phyloP scores from a whole-genome alignment of 1,139 yeast species.

The Blastobotrys indianensis region DNA sequence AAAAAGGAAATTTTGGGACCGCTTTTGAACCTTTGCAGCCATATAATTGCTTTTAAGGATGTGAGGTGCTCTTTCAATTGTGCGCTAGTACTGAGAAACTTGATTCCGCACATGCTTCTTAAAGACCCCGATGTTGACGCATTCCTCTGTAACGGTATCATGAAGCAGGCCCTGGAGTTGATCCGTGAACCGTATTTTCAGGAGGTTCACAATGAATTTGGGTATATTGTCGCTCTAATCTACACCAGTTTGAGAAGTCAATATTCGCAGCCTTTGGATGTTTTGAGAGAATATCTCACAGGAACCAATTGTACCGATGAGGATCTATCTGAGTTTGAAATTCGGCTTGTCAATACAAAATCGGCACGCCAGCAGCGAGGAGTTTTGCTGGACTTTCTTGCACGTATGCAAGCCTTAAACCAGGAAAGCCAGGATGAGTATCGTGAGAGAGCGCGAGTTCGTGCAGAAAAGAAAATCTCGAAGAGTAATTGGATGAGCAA shows the following conservation, averaged over 20 bases:
- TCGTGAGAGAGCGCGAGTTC: conserved; percentile 38
- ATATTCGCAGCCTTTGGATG: conserved; percentile 39
- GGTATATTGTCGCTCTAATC: conserved; percentile 73
- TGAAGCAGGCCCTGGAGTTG: conserved; percentile 52
- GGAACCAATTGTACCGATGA: conserved; percentile 35
- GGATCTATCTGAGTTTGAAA: conserved; percentile 44
- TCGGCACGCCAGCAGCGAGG: conserved; percentile 69
- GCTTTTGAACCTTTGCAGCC: conserved; percentile 67
- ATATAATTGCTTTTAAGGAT: conserved; percentile 76
- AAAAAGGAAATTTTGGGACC: conserved; percentile 71
- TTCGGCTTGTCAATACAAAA: conserved; percentile 53
- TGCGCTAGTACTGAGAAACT: conserved; percentile 68
- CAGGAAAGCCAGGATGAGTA: conserved; percentile 32
- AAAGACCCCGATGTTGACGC: conserved; percentile 74
- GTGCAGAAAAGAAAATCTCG: conserved; percentile 31
- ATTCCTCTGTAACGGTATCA: conserved; percentile 51
- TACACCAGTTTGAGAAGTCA: conserved; percentile 68
- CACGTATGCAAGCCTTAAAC: conserved; percentile 32
- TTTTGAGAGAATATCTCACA: conserved; percentile 31
- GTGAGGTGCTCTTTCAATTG: conserved; percentile 91
- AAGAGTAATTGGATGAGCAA: conserved; percentile 30
- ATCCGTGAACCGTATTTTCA: conserved; percentile 70
- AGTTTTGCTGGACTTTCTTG: conserved; percentile 61
- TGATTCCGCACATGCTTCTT: conserved; percentile 59
- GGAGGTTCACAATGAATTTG: conserved; percentile 89